Percentiles rank a stretch among this genome's conserved stretches.
phyloP scores from a whole-genome alignment of 2,329 filamentous ascomycete genomes.

The Dothistroma septosporum region DNA sequence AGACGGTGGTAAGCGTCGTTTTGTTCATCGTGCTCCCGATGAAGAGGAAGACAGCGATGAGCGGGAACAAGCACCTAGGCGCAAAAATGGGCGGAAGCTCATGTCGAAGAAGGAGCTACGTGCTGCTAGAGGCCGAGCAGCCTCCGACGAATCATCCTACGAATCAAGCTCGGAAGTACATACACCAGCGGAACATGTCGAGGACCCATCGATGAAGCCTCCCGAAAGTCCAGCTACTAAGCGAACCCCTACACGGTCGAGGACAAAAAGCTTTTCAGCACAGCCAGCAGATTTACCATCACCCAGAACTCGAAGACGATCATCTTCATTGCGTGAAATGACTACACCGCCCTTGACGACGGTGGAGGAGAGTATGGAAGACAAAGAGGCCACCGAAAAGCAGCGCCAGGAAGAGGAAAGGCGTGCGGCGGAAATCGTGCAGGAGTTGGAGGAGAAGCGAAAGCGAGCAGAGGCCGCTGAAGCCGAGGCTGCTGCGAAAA shows the following conservation, averaged over 20 bases:
- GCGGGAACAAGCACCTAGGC: slow-evolving; percentile 23
- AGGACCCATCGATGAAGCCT: slow-evolving; percentile 27
- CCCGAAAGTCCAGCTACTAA: slow-evolving; percentile 26
- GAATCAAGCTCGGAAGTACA: slow-evolving; percentile 24
- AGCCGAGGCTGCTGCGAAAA: slow-evolving; percentile 22
- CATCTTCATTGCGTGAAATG: slow-evolving; percentile 26
- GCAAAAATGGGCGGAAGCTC: slow-evolving; percentile 33
- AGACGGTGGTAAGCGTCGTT: slow-evolving; percentile 27
- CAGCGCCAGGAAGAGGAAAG: slow-evolving; percentile 16
- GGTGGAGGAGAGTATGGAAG: slow-evolving; percentile 24
- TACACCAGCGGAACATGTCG: slow-evolving; percentile 12
- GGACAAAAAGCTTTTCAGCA: slow-evolving; percentile 30
- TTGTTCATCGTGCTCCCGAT: slow-evolving; percentile 16
- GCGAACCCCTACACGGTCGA: slow-evolving; percentile 21
- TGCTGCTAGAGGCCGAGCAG: slow-evolving; percentile 29
- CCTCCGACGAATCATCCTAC: slow-evolving; percentile 29
- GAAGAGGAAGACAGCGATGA: slow-evolving; percentile 22
- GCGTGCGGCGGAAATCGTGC: slow-evolving; percentile 18
- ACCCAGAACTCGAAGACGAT: slow-evolving; percentile 24
- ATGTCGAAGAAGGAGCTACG: slow-evolving; percentile 36
- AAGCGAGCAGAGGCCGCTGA: slow-evolving; percentile 25
- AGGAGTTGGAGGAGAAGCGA: slow-evolving; percentile 17
- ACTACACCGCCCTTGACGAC: slow-evolving; percentile 23
- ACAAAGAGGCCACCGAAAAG: slow-evolving; percentile 16
- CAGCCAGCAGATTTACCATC: slow-evolving; percentile 20